Percentiles rank a stretch among this genome's conserved stretches.
phyloP scores from a whole-genome alignment of 345 rosid genomes.

The Eucalyptus rudis region DNA sequence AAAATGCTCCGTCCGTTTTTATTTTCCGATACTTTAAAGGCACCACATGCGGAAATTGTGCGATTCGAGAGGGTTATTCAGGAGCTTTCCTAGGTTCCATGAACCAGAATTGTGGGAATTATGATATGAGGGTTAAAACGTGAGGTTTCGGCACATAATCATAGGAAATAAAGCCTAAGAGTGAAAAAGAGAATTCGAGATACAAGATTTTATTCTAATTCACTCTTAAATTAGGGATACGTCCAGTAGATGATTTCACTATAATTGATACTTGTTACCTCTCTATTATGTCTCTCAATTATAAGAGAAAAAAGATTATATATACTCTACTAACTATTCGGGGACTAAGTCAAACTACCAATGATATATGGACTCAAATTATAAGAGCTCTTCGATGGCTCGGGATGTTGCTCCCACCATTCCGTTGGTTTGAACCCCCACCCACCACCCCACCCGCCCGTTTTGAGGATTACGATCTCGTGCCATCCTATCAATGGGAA shows the following conservation, averaged over 20 bases:
- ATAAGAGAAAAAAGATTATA: too few species aligned
- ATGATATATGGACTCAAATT: too few species aligned
- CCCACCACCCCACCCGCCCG: too few species aligned
- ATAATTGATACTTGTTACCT: too few species aligned
- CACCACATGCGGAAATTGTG: rapidly evolving
- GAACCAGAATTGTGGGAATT: too few species aligned
- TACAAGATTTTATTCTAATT: rapidly evolving
- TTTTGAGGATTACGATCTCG: too few species aligned
- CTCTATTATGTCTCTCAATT: rapidly evolving
- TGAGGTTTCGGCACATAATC: rapidly evolving
- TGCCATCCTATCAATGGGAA: too few species aligned
- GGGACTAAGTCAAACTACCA: rapidly evolving
- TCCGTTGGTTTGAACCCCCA: rapidly evolving
- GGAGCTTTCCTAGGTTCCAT: neutral
- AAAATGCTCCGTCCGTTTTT: neutral
- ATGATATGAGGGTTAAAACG: neutral
- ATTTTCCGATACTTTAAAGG: rapidly evolving
- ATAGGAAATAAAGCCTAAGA: too few species aligned
- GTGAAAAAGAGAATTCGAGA: rapidly evolving
- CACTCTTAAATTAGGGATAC: too few species aligned
- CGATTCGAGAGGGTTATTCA: neutral
- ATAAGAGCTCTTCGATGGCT: rapidly evolving
- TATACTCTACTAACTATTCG: rapidly evolving
- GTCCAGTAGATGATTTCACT: rapidly evolving
- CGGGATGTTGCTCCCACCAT: rapidly evolving